Base-by-base conservation (phyloP, 257 asterid species). In the Cordia subcordata region DNA sequence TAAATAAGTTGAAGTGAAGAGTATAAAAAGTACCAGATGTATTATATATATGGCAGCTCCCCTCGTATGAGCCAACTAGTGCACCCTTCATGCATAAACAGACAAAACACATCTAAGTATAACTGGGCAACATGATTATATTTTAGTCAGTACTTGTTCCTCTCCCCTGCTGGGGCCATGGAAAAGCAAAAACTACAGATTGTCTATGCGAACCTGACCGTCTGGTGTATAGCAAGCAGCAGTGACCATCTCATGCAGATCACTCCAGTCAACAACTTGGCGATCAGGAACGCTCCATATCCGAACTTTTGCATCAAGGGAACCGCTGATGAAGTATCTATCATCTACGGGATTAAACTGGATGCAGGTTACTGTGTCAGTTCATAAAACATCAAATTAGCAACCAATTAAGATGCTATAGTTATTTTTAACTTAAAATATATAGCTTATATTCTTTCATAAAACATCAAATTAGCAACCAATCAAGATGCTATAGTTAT, bases 171-270 rank as follows among this genome's bases (percentile, higher is more conserved):
- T 27, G 35, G 35, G 35, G 35, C 4, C 3, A 35, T 53, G 58
- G 16, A 16, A 55, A 33, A 67, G 21, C 46, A 20, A 56, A 42
- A 58, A 19, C 46, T 64, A 42, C 19, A 58, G 51, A 51, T 22
- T 60, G 62, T 20, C 55, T 40, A 58, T 61, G 65, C 60, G 82
- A 59, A 93, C 99, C 97, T 87, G 97, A 63, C 99, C 99, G 80
- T 93, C 96, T 3, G 96, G 99, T 33, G 96, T 93, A 75, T 93
- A 93, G 81, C 96, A 86, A 70, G 96, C 99, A 39, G 97, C 96
- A 66, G 99, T 93, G 70, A 93, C 97, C 99, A 93, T 93, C 80
- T 93, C 99, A 72, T 83, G 96, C 72, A 93, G 77, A 82, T 93
- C 99, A 74, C 65, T 83, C 99, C 97, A 93, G 72, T 89, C 97